Evolutionary conservation across 2,329 filamentous ascomycete species (phyloP), one percentile per base, ranked within the genome.

Genomic region (Fusarium sp.): DNA sequence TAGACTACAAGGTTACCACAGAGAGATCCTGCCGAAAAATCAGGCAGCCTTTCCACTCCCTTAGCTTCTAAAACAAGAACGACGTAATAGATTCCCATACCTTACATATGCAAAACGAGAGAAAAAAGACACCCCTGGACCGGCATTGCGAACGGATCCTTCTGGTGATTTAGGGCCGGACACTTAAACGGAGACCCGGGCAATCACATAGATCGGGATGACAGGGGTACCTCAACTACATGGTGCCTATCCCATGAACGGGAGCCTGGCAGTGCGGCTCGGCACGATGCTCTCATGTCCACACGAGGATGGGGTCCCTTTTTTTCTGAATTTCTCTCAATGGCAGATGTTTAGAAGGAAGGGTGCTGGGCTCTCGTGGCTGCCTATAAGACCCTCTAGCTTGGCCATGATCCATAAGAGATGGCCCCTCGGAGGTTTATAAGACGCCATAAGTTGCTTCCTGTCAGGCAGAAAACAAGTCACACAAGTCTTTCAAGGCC

Each of bases 221-320:
- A 51, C 50, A 57, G 57, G 57, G 64, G 62, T 33, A 45, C 47
- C 38, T 53, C 45, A 60, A 40, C 36, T 16, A 52, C 42, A 65
- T 41, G 57, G 42, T 61, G 69, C 67, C 67, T 52, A 46, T 62
- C 41, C 59, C 71, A 67, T 72, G 70, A 57, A 69, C 61, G 65
- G 71, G 55, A 74, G 71, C 71, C 71, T 73, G 70, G 69, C 67
- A 58, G 71, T 73, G 71, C 71, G 71, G 71, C 69, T 73, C 71
- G 67, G 71, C 65, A 51, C 67, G 71, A 41, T 68, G 33, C 34
- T 40, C 36, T 67, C 55, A 63, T 52, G 58, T n/a, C 58, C 40
- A 59, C 40, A 59, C 50, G 8, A 18, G 45, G 40, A 70, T 57
- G 57, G 66, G 46, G 67, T 67, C 56, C 40, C 34, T 13, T 51